Conservation (phyloP, 2,329 filamentous ascomycete genomes). For the Hymenoscyphus fructigenus region DNA sequence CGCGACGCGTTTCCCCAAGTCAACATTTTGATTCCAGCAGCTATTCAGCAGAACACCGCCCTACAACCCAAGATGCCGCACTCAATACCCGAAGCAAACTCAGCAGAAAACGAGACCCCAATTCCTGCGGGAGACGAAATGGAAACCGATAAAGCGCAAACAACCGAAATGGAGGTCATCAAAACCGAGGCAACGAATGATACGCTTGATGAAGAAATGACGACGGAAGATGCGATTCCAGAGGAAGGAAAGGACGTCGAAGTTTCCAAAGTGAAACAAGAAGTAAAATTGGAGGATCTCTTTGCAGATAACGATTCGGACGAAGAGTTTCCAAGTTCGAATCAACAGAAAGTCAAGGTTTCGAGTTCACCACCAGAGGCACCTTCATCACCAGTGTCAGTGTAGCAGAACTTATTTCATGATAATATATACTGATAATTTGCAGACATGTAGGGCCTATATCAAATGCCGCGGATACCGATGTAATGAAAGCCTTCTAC, state of each 20-base stretch:
- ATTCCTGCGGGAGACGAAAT: conserved; percentile 26
- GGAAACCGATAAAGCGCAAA: conserved; percentile 13
- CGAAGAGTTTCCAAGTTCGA: conserved; percentile 58
- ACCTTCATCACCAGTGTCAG: conserved; percentile 47
- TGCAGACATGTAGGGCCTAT: conserved; percentile 38
- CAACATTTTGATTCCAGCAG: not conserved
- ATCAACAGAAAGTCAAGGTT: conserved; percentile 39
- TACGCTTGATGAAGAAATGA: conserved; percentile 12
- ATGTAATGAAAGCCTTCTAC: conserved; percentile 91
- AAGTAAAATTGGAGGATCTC: conserved; percentile 57
- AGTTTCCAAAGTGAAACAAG: conserved; percentile 39
- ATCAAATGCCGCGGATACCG: conserved; percentile 65
- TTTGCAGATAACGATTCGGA: conserved; percentile 60
- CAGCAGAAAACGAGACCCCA: conserved; percentile 35
- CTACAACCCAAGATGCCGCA: conserved; percentile 44
- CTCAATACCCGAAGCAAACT: conserved; percentile 41
- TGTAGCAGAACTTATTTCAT: not conserved
- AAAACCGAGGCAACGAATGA: conserved; percentile 16
- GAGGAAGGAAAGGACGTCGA: conserved; percentile 8
- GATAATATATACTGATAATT: conserved; percentile 9
- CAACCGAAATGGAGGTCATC: not conserved
- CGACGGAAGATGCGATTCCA: conserved; percentile 7
- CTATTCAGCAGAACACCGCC: not conserved
- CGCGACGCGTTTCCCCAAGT: conserved; percentile 3
- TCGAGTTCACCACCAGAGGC: conserved; percentile 45